Evolutionary conservation across 2,329 filamentous ascomycete species (phyloP).

Genomic region (Xylaria sp.): DNA sequence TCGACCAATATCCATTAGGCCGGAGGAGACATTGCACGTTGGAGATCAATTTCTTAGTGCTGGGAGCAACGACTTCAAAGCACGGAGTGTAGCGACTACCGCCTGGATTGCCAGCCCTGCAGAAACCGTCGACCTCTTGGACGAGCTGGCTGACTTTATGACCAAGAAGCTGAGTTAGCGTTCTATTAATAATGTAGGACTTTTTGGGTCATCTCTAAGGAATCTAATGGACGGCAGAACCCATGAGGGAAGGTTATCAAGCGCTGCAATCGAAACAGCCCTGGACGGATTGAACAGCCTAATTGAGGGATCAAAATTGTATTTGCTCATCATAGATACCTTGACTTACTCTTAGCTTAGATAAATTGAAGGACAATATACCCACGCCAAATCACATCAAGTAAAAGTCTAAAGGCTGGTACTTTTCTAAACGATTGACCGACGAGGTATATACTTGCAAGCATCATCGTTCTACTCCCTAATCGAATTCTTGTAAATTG

Average conservation of each 20-base stretch:
- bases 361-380: background rate
- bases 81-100: slow-evolving; percentile 88
- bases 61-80: slow-evolving; percentile 97
- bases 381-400: no score
- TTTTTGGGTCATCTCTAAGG: background rate
- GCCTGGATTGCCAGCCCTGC: slow-evolving; percentile 95
- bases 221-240: background rate
- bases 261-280: background rate
- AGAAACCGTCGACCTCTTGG: slow-evolving; percentile 89
- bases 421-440: background rate
- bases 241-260: background rate
- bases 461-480: background rate
- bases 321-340: background rate
- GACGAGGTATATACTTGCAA: background rate
- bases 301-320: background rate
- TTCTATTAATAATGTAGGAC: background rate
- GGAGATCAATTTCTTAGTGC: slow-evolving; percentile 97
- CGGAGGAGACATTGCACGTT: slow-evolving; percentile 87
- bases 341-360: background rate
- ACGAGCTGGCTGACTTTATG: slow-evolving; percentile 76
- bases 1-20: slow-evolving; percentile 62
- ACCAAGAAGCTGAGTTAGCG: slow-evolving; percentile 53
- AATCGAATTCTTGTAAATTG: background rate
- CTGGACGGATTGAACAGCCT: background rate
- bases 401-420: background rate